A percentile compares a stretch with the other conserved stretches of the same genome.
Evolutionary conservation across 1,139 yeast genomes (phyloP).

Genomic region (Sugiyamaella sp.): DNA sequence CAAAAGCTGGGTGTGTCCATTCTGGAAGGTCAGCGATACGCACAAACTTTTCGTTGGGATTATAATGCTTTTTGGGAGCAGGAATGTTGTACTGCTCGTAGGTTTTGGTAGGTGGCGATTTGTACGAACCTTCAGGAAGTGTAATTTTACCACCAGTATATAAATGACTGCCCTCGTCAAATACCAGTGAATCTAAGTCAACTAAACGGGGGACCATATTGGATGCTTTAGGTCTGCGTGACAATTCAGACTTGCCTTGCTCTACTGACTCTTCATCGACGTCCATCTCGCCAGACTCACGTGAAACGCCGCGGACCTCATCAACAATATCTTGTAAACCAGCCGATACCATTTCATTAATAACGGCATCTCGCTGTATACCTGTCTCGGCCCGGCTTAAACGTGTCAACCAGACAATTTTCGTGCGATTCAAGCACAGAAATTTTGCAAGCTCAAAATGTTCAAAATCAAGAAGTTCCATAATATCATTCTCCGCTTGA

Average conservation of each 20-base stretch:
- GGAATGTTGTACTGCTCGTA: slow-evolving; percentile 93
- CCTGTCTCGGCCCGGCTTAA: slow-evolving; percentile 47
- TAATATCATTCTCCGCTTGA: slow-evolving; percentile 56
- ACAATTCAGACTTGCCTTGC: slow-evolving; percentile 37
- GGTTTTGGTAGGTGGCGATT: slow-evolving; percentile 60
- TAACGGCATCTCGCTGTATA: slow-evolving; percentile 41
- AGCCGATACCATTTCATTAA: slow-evolving; percentile 40
- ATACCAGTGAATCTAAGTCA: slow-evolving; percentile 63
- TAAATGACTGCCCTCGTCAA: slow-evolving; percentile 73
- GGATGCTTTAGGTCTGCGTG: not conserved
- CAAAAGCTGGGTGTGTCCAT: slow-evolving; percentile 80
- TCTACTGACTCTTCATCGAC: slow-evolving; percentile 37
- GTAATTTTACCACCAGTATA: slow-evolving; percentile 68
- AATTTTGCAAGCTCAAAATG: slow-evolving; percentile 53
- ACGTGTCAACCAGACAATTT: slow-evolving; percentile 58
- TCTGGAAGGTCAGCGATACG: slow-evolving; percentile 66
- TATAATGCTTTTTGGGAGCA: slow-evolving; percentile 55
- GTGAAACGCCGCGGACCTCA: slow-evolving; percentile 36
- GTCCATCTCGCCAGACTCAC: slow-evolving; percentile 31
- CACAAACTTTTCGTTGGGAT: slow-evolving; percentile 53
- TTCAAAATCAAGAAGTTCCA: slow-evolving; percentile 55
- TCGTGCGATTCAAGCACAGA: slow-evolving; percentile 56
- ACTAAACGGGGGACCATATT: slow-evolving; percentile 53
- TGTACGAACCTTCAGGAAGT: slow-evolving; percentile 83
- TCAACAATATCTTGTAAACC: slow-evolving; percentile 42